Conservation (phyloP, 768 basidiomycete species). For the Podaxis mareebaensis region DNA sequence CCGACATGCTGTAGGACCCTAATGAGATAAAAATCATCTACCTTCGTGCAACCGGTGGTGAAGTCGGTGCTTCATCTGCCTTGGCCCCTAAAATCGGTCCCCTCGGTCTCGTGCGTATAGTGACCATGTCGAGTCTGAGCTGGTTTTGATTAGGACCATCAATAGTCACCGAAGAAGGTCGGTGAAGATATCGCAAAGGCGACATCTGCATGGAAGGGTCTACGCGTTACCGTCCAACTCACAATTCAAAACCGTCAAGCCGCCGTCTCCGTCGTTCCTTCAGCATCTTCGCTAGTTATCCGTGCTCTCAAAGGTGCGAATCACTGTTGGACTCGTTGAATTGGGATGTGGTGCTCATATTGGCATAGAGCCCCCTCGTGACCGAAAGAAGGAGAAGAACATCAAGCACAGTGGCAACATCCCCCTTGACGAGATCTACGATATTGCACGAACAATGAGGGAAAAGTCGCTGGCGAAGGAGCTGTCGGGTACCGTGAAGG, state of each 20-base stretch:
- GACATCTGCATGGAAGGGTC: constrained; percentile 97
- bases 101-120: constrained; percentile 86
- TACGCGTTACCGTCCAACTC: constrained; percentile 97
- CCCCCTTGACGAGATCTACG: constrained; percentile 88
- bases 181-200: constrained; percentile 99
- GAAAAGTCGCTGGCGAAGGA: constrained; percentile 92
- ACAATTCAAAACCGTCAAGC: constrained; percentile 99
- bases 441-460: constrained; percentile 96
- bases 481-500: constrained; percentile 87
- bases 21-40: constrained; percentile 99
- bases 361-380: constrained; percentile 88
- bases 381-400: constrained; percentile 99
- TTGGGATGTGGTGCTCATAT: background rate
- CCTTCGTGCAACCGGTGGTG: constrained; percentile 97
- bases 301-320: constrained; percentile 93
- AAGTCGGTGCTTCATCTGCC: constrained; percentile 98
- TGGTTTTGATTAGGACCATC: constrained; percentile 7
- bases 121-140: background rate
- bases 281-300: constrained; percentile 97
- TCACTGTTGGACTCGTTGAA: background rate
- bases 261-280: constrained; percentile 92
- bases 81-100: constrained; percentile 99
- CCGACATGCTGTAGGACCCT: constrained; percentile 71
- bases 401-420: constrained; percentile 98
- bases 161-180: constrained; percentile 98